Base-by-base conservation (phyloP, 805 yeast genomes). In the Wickerhamiella alocasiicola region DNA sequence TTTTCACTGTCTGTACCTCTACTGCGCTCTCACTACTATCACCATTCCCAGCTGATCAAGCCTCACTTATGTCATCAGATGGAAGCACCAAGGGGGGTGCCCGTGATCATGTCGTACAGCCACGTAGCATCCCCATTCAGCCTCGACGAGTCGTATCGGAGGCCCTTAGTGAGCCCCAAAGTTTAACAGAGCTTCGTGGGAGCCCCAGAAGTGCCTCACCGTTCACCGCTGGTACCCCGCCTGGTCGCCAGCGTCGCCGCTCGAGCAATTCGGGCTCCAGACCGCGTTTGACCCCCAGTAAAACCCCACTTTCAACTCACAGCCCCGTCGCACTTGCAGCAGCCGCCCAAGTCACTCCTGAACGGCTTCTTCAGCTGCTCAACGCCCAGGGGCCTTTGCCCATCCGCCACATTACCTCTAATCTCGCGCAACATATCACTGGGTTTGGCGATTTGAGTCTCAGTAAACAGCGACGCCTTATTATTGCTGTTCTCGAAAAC, bases 261-360 rank as follows among this genome's bases (percentile, higher is more conserved):
- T 33, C 39, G 24, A 31, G 34, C 26, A 41, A 41, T 28, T 34
- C 39, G 28, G 31, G 45, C 19, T 23, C 35, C 12, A 24, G 35
- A 23, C 39, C 39, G 20, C 25, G 27, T 4, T 32, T 32, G 20
- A 32, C 36, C 24, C 36, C 36, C 5, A 23, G 27, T 12, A 51
- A 51, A 32, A 62, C 41, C 9, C 41, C 64, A 31, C 46, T 60
- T 35, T 56, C 56, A 47, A 83, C 95, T 0, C 78, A 87, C 29
- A 79, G 91, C 5, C 94, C 94, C 0, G 82, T 77, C 45, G 95
- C 93, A 1, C 71, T 83, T 36, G 87, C 84, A 6, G 91, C 91
- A 6, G 95, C 95, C 3, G 70, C 80, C 35, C 73, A 78, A 50
- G 85, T 85, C 20, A 84, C 95, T 0, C 81, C 94, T 5, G 72